Evolutionary conservation across 805 yeast species (phyloP).

Genomic region (Candida tallmaniae): DNA sequence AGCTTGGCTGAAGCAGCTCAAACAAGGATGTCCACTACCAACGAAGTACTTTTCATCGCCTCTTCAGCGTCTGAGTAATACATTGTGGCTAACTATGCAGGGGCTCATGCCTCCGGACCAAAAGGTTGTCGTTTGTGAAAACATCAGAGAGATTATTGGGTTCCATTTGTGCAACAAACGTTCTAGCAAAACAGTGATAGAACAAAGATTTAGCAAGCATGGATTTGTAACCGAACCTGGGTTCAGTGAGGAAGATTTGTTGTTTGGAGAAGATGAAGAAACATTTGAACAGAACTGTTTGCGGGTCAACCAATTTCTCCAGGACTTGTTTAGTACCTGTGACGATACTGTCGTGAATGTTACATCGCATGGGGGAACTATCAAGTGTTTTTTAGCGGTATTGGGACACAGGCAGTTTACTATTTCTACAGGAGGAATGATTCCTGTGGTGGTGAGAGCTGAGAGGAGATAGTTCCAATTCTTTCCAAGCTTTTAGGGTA

Average conservation of each 20-base stretch:
- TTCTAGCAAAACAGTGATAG: conserved; percentile 34
- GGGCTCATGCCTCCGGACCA: conserved; percentile 21
- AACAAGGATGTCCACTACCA: conserved; percentile 52
- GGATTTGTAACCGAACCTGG: conserved; percentile 30
- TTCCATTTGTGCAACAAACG: conserved; percentile 59
- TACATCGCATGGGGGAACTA: conserved; percentile 54
- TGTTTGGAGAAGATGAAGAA: conserved; percentile 43
- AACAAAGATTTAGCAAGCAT: conserved; percentile 29
- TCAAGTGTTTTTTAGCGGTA: conserved; percentile 42
- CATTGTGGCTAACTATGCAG: conserved; percentile 43
- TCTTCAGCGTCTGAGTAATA: conserved; percentile 56
- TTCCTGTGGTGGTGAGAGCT: conserved; percentile 54
- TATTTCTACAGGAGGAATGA: conserved; percentile 61
- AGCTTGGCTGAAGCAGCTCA: conserved; percentile 42
- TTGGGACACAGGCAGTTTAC: conserved; percentile 50
- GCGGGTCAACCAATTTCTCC: conserved; percentile 47
- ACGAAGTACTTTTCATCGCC: conserved; percentile 55
- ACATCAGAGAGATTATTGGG: conserved; percentile 59
- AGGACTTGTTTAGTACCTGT: conserved; percentile 15
- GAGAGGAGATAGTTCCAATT: not conserved
- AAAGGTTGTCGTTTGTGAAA: conserved; percentile 31
- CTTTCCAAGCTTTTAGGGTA: too few relatives aligned
- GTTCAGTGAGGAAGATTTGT: conserved; percentile 46
- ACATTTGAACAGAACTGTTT: conserved; percentile 44
- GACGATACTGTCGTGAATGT: conserved; percentile 29